Percentiles rank a stretch among this genome's conserved stretches.
Conservation (phyloP, 2,329 filamentous ascomycete genomes). For the Fusarium sp. region DNA sequence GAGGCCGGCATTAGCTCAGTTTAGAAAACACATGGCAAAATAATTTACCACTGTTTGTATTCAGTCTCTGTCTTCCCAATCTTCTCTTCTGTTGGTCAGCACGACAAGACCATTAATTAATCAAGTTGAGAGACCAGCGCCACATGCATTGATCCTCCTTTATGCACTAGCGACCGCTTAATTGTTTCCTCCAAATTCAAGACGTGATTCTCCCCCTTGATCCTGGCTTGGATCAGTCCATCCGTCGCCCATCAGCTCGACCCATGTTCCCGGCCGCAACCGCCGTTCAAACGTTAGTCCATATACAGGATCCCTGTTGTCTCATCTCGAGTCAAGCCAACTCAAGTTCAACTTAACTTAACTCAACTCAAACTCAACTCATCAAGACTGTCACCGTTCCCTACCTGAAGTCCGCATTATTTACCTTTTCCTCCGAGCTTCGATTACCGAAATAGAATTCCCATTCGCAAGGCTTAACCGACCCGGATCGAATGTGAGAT, state of each 20-base stretch:
- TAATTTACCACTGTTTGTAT: background rate
- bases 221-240: slow-evolving; percentile 38
- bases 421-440: slow-evolving; percentile 2
- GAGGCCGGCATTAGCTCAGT: slow-evolving; percentile 16
- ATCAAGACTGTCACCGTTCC: slow-evolving; percentile 18
- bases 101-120: background rate
- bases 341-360: background rate
- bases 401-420: slow-evolving; percentile 5
- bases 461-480: background rate
- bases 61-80: background rate
- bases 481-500: background rate
- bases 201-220: slow-evolving; percentile 2
- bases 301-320: slow-evolving; percentile 1
- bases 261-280: slow-evolving; percentile 24
- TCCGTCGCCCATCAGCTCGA: slow-evolving; percentile 12
- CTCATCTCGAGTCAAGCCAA: background rate
- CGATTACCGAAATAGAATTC: slow-evolving; percentile 34
- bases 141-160: slow-evolving; percentile 20
- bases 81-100: background rate
- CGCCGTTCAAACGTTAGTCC: background rate
- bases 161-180: slow-evolving; percentile 11
- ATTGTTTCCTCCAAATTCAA: slow-evolving; percentile 8
- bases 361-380: background rate
- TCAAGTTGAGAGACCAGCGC: background rate
- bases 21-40: background rate